Base-by-base conservation (phyloP, 1,284 basidiomycete genomes). In the Puccinia polysora region DNA sequence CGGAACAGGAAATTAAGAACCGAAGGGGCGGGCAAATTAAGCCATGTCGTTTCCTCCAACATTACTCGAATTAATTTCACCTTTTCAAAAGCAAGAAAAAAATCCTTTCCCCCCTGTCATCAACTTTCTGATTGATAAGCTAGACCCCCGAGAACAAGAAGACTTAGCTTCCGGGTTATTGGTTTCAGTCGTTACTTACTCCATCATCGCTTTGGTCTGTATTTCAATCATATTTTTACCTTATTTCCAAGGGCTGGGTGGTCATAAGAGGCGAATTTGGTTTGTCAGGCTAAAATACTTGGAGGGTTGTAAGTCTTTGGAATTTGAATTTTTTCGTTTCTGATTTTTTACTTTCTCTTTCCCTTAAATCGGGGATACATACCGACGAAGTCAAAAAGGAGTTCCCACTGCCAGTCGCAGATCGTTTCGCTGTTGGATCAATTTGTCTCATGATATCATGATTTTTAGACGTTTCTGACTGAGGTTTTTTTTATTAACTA, bases 251-350 rank as follows among this genome's bases (percentile, higher is more conserved):
- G 58, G 36, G 12, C n/a, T 4, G 12, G 58, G 36, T 10, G 38
- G 58, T 59, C 58, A 43, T 28, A 23, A 10, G 20, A 40, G 58
- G 14, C 36, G 58, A 4, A 23, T 40, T 59, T 59, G 58, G 58
- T 8, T 59, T 5, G 28, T 59, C 8, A 59, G 43, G 38, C 58
- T n/a, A 5, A 18, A 59, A 40, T 59, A 59, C 36, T 36, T 59
- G 6, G 58, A 59, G 28, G 20, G 58, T 23, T 23, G 58, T 59
- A 59, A 40, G 58, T 36, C 4, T n/a, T n/a, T n/a, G n/a, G n/a
- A n/a, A n/a, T n/a, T n/a, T n/a, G n/a, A n/a, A n/a, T n/a, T n/a
- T n/a, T n/a, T n/a, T n/a, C n/a, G n/a, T n/a, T n/a, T n/a, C n/a
- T n/a, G 8, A 8, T 6, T 43, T 25, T 59, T 36, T 23, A 4